Conservation (phyloP, 805 yeast species). For the Metschnikowia shivogae region DNA sequence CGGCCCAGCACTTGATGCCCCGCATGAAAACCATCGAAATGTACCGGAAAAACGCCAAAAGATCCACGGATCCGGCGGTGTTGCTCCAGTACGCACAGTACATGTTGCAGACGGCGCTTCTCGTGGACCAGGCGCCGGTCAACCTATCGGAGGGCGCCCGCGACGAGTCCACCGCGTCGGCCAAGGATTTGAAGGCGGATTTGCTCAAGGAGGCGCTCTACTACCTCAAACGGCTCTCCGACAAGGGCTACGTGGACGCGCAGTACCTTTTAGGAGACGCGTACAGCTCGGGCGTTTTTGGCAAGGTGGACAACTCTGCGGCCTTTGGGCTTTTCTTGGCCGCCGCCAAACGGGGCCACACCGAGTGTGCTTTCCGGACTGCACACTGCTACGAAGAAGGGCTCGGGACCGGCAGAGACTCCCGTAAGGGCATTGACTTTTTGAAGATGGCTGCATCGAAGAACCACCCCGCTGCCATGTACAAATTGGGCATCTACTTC, state of each 20-base stretch:
- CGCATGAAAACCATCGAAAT: conserved; percentile 80
- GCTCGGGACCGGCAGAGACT: conserved; percentile 84
- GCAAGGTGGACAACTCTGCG: conserved; percentile 72
- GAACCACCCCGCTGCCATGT: conserved; percentile 97
- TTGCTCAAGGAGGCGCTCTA: conserved; percentile 73
- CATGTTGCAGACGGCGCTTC: conserved; percentile 77
- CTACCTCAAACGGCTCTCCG: conserved; percentile 66
- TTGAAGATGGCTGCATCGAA: conserved; percentile 82
- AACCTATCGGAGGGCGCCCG: neutral
- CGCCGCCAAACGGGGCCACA: conserved; percentile 92
- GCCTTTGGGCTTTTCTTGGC: conserved; percentile 74
- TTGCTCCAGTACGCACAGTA: conserved; percentile 89
- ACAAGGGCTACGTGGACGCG: conserved; percentile 82
- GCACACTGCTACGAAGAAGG: conserved; percentile 93
- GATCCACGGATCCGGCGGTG: conserved; percentile 79
- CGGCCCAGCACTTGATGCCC: conserved; percentile 52
- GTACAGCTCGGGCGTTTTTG: conserved; percentile 77
- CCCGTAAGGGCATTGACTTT: conserved; percentile 79
- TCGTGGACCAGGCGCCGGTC: conserved; percentile 7
- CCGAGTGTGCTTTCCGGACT: conserved; percentile 87
- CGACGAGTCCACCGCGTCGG: neutral
- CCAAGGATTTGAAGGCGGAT: conserved; percentile 40
- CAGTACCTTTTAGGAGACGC: conserved; percentile 93
- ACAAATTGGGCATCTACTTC: conserved; percentile 81
- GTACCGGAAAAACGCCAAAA: conserved; percentile 81